phyloP scores from a whole-genome alignment of 257 asterid genomes.

The Marsdenia floribunda region DNA sequence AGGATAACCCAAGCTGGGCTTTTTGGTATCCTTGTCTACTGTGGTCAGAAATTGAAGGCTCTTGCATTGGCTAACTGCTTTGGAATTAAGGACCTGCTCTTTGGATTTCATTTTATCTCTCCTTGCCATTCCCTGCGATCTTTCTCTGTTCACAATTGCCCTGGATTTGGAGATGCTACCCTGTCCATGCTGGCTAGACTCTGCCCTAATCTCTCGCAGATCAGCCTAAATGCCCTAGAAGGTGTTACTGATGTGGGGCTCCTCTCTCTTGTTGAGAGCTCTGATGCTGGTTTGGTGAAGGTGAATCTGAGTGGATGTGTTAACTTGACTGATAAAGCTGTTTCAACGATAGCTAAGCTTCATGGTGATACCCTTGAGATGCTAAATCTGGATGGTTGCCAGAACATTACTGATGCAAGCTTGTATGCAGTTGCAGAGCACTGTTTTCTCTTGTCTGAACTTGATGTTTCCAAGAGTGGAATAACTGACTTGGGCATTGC shows the following conservation, averaged over 20 bases:
- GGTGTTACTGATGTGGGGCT: slow-evolving; percentile 64
- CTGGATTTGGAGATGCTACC: slow-evolving; percentile 59
- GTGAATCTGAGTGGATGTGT: slow-evolving; percentile 65
- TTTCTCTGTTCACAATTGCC: slow-evolving; percentile 62
- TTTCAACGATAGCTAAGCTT: slow-evolving; percentile 42
- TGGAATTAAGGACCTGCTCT: slow-evolving; percentile 52
- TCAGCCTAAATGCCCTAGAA: slow-evolving; percentile 50
- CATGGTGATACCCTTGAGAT: slow-evolving; percentile 64
- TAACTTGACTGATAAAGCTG: slow-evolving; percentile 52
- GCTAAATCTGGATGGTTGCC: slow-evolving; percentile 73
- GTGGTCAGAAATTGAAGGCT: slow-evolving; percentile 53
- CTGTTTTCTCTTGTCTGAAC: slow-evolving; percentile 55
- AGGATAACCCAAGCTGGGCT: slow-evolving; percentile 72
- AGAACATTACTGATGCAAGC: slow-evolving; percentile 48
- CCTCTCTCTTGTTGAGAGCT: slow-evolving; percentile 47
- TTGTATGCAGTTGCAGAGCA: slow-evolving; percentile 46
- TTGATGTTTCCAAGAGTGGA: slow-evolving; percentile 54
- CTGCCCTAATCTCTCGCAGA: slow-evolving; percentile 55
- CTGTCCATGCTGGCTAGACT: slow-evolving; percentile 44
- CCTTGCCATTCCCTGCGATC: slow-evolving; percentile 50
- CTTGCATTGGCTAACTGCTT: slow-evolving; percentile 59
- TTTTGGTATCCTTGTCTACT: slow-evolving; percentile 53
- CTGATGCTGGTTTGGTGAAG: slow-evolving; percentile 58
- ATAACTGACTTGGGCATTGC: slow-evolving; percentile 65
- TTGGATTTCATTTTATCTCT: slow-evolving; percentile 31